Conservation (phyloP, 2,329 filamentous ascomycete species). For the Coniochaeta prunicola region DNA sequence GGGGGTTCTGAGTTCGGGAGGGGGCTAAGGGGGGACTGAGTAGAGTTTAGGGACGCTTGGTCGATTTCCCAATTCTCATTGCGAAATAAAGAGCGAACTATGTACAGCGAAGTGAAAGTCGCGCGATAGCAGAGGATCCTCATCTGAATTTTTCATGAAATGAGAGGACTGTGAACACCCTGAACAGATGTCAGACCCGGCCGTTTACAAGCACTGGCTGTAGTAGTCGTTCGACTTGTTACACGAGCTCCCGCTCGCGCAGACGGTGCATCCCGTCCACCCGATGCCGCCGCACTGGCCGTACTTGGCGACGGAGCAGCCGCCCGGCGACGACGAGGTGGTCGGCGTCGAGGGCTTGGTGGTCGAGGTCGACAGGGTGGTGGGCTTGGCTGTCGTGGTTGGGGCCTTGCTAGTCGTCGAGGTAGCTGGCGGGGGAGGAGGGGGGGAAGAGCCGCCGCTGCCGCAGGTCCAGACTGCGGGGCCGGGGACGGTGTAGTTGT, state of each 20-base stretch:
- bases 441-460: neutral
- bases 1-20: too few relatives aligned
- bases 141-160: too few relatives aligned
- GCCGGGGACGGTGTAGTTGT: constrained; percentile 10
- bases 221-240: constrained; percentile 23
- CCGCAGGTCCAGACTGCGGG: constrained; percentile 1
- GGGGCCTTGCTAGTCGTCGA: neutral
- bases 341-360: neutral
- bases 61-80: too few relatives aligned
- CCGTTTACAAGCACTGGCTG: constrained; percentile 23
- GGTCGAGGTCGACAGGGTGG: neutral
- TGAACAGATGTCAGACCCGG: too few relatives aligned
- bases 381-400: neutral
- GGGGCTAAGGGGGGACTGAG: too few relatives aligned
- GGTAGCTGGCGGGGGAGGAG: neutral
- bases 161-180: too few relatives aligned
- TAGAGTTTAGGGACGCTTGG: too few relatives aligned
- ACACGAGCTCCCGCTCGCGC: constrained; percentile 24
- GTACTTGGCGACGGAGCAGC: constrained; percentile 17
- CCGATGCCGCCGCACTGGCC: constrained; percentile 28
- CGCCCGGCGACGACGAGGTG: neutral
- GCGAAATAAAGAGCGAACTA: too few relatives aligned
- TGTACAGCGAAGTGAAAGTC: too few relatives aligned
- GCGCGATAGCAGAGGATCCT: too few relatives aligned
- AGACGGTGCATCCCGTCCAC: constrained; percentile 25